Conservation (phyloP, 2,329 filamentous ascomycete genomes). For the Scedosporium boydii region DNA sequence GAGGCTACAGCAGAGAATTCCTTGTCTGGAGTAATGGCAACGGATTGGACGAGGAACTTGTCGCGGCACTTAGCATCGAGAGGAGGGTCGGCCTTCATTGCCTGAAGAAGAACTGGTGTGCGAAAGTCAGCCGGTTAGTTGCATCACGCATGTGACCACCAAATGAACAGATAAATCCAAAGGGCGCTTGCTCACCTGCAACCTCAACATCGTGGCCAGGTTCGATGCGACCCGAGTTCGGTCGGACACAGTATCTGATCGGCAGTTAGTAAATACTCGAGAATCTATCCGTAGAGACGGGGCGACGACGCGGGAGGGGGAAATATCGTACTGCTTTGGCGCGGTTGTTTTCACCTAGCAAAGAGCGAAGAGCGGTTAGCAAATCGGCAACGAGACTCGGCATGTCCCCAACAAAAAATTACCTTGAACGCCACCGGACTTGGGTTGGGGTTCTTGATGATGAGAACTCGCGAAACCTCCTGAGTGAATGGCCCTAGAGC, state of each 20-base stretch:
- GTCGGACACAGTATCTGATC: conserved; percentile 86
- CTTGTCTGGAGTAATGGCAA: conserved; percentile 72
- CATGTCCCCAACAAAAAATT: conserved; percentile 12
- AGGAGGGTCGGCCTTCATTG: conserved; percentile 92
- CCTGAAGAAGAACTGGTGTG: conserved; percentile 74
- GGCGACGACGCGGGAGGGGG: conserved; percentile 1
- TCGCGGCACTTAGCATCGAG: conserved; percentile 84
- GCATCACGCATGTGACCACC: conserved; percentile 10
- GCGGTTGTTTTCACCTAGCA: conserved; percentile 93
- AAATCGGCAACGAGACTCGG: conserved; percentile 13
- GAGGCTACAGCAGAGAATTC: conserved; percentile 63
- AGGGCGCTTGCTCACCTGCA: conserved; percentile 54
- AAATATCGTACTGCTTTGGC: conserved; percentile 77
- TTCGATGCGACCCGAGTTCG: conserved; percentile 94
- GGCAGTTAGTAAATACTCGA: conserved; percentile 1
- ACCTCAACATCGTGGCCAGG: conserved; percentile 85
- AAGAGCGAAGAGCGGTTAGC: conserved; percentile 10
- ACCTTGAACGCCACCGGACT: conserved; percentile 63
- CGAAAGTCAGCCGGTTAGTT: conserved; percentile 11
- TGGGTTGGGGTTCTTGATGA: conserved; percentile 54
- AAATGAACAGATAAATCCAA: not conserved
- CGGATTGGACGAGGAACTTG: conserved; percentile 95
- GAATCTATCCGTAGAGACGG: conserved; percentile 5
- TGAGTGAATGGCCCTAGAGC: conserved; percentile 53
- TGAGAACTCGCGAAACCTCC: conserved; percentile 56